These are phyloP conservation scores for Trebouxia gelatinosa DNA, from an alignment of 163 green algal genomes.

Conservation along the genomic window DNA sequence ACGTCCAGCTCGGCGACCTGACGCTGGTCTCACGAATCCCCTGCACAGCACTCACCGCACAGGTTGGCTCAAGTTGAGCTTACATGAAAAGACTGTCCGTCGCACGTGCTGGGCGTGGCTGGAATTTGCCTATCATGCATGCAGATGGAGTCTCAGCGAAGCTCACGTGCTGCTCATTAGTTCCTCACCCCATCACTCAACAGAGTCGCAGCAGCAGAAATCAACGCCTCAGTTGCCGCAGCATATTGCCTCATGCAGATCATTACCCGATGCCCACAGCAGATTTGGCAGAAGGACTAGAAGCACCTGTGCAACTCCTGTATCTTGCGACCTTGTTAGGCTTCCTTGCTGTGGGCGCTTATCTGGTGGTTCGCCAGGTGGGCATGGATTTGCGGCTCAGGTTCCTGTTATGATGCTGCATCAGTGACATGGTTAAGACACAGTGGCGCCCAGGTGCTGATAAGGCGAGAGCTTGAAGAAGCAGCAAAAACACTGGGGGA, in stretches of 20 bases:
- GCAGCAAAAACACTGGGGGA: conserved; percentile 93
- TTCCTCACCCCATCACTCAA: not conserved
- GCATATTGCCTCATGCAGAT: not conserved
- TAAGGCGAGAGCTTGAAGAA: conserved; percentile 94
- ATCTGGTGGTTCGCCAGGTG: conserved; percentile 82
- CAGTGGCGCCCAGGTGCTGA: conserved; percentile 90
- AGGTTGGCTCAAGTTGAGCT: too few relatives aligned
- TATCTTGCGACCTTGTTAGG: conserved; percentile 83
- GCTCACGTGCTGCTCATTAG: too few relatives aligned
- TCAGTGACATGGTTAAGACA: not conserved
- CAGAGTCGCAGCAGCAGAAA: not conserved
- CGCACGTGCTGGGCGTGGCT: too few relatives aligned
- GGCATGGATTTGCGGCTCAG: not conserved
- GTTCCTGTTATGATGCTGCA: not conserved
- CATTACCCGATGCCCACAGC: too few relatives aligned
- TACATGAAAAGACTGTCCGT: too few relatives aligned
- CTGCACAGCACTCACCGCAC: too few relatives aligned
- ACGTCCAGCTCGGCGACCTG: too few relatives aligned
- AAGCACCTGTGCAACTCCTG: conserved; percentile 84
- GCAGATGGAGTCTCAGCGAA: too few relatives aligned
- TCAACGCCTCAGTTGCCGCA: not conserved
- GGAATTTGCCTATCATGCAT: too few relatives aligned
- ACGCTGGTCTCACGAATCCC: too few relatives aligned
- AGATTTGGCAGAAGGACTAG: conserved; percentile 75
- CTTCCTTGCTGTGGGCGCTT: conserved; percentile 79